Base-by-base conservation (phyloP, 192 early-diverging fungal genomes). In the Phycomyces nitens region DNA sequence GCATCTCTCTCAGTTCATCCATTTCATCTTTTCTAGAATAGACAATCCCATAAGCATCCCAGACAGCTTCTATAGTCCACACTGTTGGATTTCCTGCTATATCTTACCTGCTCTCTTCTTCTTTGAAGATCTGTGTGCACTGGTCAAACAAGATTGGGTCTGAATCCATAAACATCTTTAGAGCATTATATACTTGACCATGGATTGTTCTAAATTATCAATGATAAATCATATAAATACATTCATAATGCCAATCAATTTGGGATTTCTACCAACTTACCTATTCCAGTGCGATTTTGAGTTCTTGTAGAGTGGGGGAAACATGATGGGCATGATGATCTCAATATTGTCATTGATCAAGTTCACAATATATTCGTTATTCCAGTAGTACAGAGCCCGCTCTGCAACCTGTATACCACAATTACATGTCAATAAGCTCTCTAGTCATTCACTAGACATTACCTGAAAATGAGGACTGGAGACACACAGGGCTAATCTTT, bases 381-480 rank as follows among this genome's bases (percentile, higher is more conserved):
- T 97, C 97, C 97, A 99, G 75, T 93, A 96, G 61, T 92, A 94
- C 38, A 99, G 82, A 41, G 96, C 96, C 66, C 97, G 86, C 80
- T 99, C 97, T 38, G 96, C 96, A n/a, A 98, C 91, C 90, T 93
- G 59, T 54, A 42, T n/a, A 24, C 29, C 2, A 6, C 44, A 47
- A 7, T 14, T 18, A 6, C 11, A 47, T 47, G 44, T 38, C 38
- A 50, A 27, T 16, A 39, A 49, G 47, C 11, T 47, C 44, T 6
- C 2, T 47, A 14, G 44, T 18, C 12, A 14, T 38, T 16, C 1
- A 44, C 21, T 41, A 26, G 41, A 18, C 63, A 27, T 34, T 70
- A 92, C 94, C 83, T 99, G 97, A 72, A 97, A 98, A 78, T 99
- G 97, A 27, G 94, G 91, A 64, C 92, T 96, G n/a, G 95, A 86